Evolutionary conservation across 1,139 yeast species (phyloP), one percentile per base, ranked within the genome.

Genomic region (Geotrichum citri-aurantii): DNA sequence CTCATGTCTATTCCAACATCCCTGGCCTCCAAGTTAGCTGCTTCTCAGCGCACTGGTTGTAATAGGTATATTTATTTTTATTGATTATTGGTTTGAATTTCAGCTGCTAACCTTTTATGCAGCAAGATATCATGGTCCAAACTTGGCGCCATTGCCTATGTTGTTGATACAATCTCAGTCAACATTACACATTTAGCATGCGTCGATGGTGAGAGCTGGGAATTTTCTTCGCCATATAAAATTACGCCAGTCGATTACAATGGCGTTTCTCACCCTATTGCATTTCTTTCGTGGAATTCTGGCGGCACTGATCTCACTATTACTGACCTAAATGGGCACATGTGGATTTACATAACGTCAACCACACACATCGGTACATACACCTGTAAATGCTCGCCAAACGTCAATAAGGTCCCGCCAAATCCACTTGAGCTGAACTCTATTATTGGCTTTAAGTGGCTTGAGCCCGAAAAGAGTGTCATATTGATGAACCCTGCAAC

Each of bases 111-210:
- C 33, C 4, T 37, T n/a, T 44, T 14, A 11, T 11, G 60, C 52
- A 71, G 74, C 54, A 71, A 68, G 52, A 77, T 86, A 37, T 80
- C 90, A 21, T 88, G 95, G 95, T 85, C 91, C 21, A 79, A 81
- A 62, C 84, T 83, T 66, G 95, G 95, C 19, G 82, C 85, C 66
- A 78, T 88, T 26, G 93, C 92, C 1, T 86, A 82, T 65, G 74
- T 81, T 3, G 64, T 72, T 21, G 76, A 59, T 40, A 72, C 69
- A 55, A 70, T 59, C 55, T 64, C 64, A 69, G 74, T 86, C 48
- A 73, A 75, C 57, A 73, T 86, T 61, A 82, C 91, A 1, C 83
- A 84, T 69, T 70, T 87, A 56, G 87, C 82, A 64, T 83, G 88
- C 64, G 69, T 79, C 17, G 82, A 85, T 65, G 93, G 92, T 0